Percentiles rank a stretch among this genome's conserved stretches.
Evolutionary conservation across 331 rosid genomes (phyloP).

Genomic region (Saraca asoca): DNA sequence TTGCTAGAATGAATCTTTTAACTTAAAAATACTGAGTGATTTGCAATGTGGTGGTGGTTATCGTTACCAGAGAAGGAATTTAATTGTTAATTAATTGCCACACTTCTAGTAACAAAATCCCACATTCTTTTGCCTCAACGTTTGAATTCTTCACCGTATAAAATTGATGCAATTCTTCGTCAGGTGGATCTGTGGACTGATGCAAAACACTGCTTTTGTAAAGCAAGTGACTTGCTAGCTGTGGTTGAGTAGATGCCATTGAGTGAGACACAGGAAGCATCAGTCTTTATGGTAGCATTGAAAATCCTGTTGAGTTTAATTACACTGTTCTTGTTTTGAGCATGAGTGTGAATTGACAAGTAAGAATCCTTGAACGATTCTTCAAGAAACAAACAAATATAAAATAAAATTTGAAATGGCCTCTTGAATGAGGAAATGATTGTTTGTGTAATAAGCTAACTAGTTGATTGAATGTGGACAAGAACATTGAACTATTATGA

Average conservation of each 20-base stretch:
- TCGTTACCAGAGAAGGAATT: background rate
- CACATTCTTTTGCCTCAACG: background rate
- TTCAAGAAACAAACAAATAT: too few relatives aligned
- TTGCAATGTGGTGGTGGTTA: background rate
- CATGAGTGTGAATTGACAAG: too few relatives aligned
- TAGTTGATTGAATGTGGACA: too few relatives aligned
- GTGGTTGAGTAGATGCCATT: conserved; percentile 78
- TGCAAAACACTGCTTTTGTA: conserved; percentile 80
- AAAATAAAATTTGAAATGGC: too few relatives aligned
- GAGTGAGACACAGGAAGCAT: too few relatives aligned
- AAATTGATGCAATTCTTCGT: conserved; percentile 11
- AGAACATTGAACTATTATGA: too few relatives aligned
- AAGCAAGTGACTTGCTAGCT: conserved; percentile 78
- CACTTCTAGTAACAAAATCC: background rate
- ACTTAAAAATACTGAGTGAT: background rate
- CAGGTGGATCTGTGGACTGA: conserved; percentile 95
- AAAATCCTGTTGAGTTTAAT: too few relatives aligned
- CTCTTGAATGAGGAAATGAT: too few relatives aligned
- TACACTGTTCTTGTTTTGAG: too few relatives aligned
- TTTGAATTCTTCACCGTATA: background rate
- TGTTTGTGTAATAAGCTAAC: too few relatives aligned
- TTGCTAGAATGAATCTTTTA: conserved; percentile 1
- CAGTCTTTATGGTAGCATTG: too few relatives aligned
- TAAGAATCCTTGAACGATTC: too few relatives aligned
- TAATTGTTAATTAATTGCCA: background rate